Percentiles rank a stretch among this genome's conserved stretches.
These are phyloP conservation scores for Trichoderma sp. DNA, from an alignment of 2,329 filamentous ascomycete species.

Conservation along the genomic window DNA sequence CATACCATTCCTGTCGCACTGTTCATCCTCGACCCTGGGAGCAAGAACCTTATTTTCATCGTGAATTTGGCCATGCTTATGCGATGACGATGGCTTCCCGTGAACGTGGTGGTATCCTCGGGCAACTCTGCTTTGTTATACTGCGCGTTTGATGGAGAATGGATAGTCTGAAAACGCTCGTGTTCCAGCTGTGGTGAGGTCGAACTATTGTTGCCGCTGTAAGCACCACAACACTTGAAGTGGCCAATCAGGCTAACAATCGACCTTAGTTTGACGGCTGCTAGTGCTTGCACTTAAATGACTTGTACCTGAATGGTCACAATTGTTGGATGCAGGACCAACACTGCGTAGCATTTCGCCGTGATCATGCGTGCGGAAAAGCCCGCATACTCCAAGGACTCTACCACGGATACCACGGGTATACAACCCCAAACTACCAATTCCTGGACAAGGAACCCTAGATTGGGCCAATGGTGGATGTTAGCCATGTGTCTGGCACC, in stretches of 20 bases:
- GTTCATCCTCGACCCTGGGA: neutral
- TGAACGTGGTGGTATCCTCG: neutral
- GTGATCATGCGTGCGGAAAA: neutral
- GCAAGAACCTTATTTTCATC: neutral
- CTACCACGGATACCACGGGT: slow-evolving; percentile 10
- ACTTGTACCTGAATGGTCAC: neutral
- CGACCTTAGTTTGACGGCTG: neutral
- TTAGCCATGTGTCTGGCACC: neutral
- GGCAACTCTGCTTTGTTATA: neutral
- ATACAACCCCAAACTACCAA: neutral
- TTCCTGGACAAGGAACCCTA: slow-evolving; percentile 6
- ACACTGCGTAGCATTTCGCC: neutral
- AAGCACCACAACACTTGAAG: slow-evolving; percentile 1
- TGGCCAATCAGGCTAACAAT: slow-evolving; percentile 11
- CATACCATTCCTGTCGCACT: slow-evolving; percentile 10
- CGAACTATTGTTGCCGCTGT: neutral
- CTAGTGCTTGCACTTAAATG: neutral
- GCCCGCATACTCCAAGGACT: neutral
- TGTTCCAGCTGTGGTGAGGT: neutral
- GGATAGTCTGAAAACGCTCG: neutral
- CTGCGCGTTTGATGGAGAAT: neutral
- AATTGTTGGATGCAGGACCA: neutral
- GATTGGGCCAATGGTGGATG: slow-evolving; percentile 11
- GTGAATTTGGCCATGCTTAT: neutral
- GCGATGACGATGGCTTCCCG: neutral